These are phyloP conservation scores for Auriscalpium vulgare DNA, from an alignment of 768 basidiomycete genomes.

Conservation along the genomic window DNA sequence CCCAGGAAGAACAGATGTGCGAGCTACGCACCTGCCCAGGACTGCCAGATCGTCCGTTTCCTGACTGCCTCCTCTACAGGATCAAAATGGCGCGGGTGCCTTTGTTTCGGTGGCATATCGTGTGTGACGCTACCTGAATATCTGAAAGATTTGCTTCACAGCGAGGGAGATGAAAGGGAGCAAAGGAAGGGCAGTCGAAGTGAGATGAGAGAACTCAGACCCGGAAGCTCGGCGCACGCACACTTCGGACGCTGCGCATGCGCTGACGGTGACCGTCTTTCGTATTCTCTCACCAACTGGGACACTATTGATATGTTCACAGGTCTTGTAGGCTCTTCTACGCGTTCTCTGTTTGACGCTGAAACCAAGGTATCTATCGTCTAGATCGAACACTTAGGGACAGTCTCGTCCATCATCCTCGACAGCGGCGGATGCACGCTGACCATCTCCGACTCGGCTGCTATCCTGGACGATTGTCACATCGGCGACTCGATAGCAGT, in stretches of 20 bases:
- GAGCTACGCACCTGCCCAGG: constrained; percentile 32
- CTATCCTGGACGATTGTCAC: constrained; percentile 81
- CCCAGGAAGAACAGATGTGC: not conserved
- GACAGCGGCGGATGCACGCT: constrained; percentile 78
- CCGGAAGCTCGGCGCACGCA: not conserved
- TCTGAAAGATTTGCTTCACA: too few species aligned
- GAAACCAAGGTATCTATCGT: constrained; percentile 8
- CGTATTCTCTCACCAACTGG: too few species aligned
- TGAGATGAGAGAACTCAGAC: not conserved
- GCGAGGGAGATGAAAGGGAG: too few species aligned
- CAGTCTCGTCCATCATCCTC: constrained; percentile 51
- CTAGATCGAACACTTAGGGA: constrained; percentile 88
- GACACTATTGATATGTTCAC: constrained; percentile 52
- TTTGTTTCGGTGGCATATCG: too few species aligned
- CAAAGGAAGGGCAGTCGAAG: too few species aligned
- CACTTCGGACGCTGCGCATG: too few species aligned
- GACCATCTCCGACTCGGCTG: constrained; percentile 59
- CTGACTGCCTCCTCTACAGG: constrained; percentile 12
- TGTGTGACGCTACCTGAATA: too few species aligned
- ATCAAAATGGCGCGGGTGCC: not conserved
- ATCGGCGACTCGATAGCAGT: constrained; percentile 93
- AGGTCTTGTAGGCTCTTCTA: constrained; percentile 49
- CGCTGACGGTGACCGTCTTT: too few species aligned
- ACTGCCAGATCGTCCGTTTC: constrained; percentile 31
- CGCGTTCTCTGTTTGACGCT: constrained; percentile 3